phyloP scores from a whole-genome alignment of 192 early-diverging fungal genomes.

The Phycomyces blakesleeanus region DNA sequence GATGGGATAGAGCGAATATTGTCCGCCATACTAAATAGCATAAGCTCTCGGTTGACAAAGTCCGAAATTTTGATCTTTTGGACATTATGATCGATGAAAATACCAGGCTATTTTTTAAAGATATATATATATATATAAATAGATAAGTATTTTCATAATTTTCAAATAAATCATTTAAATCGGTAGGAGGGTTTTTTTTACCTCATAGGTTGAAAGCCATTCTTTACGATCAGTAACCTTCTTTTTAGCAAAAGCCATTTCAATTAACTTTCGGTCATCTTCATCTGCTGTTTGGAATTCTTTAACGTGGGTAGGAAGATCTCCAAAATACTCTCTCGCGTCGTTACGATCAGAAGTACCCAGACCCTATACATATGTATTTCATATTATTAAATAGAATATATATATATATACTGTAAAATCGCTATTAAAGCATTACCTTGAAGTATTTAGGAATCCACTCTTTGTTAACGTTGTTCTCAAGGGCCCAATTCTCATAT shows the following conservation, averaged over 20 bases:
- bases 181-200: constrained; percentile 22
- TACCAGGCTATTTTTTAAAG: constrained; percentile 64
- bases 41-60: constrained; percentile 94
- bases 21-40: constrained; percentile 92
- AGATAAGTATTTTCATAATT: background rate
- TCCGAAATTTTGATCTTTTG: constrained; percentile 75
- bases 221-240: constrained; percentile 93
- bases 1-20: constrained; percentile 94
- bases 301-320: constrained; percentile 77
- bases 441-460: constrained; percentile 97
- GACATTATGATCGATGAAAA: constrained; percentile 81
- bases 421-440: background rate
- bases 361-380: constrained; percentile 80
- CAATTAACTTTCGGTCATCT: constrained; percentile 75
- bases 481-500: constrained; percentile 78
- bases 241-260: constrained; percentile 97
- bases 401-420: background rate
- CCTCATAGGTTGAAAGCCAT: constrained; percentile 75
- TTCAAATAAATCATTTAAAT: background rate
- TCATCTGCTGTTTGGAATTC: constrained; percentile 53
- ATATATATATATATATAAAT: too few species aligned
- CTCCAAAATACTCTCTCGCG: constrained; percentile 89
- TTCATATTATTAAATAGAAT: too few species aligned
- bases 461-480: constrained; percentile 64
- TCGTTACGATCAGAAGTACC: constrained; percentile 84